Conservation (phyloP, 352 stramenopile species). For the Peronospora destructor region DNA sequence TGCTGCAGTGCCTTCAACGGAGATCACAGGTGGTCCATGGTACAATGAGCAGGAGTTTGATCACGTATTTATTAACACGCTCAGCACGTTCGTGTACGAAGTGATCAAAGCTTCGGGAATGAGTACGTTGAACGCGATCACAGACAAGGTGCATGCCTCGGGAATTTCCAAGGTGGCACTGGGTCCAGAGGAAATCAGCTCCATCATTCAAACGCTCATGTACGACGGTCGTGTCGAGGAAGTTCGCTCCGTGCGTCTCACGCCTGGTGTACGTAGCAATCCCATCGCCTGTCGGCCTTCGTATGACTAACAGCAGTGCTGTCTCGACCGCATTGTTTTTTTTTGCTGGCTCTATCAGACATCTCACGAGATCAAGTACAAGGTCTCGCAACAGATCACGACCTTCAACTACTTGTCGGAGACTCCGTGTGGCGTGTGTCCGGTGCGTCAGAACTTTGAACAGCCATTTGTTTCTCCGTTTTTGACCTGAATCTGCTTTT, state of each 20-base stretch:
- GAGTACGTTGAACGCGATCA: constrained; percentile 84
- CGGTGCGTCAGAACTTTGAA: constrained; percentile 35
- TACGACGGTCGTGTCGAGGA: constrained; percentile 89
- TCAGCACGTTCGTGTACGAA: constrained; percentile 92
- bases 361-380: constrained; percentile 82
- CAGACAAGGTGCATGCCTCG: constrained; percentile 85
- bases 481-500: constrained; percentile 1
- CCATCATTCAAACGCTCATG: constrained; percentile 90
- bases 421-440: constrained; percentile 85
- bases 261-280: constrained; percentile 48
- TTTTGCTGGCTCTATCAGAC: constrained; percentile 22
- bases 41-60: constrained; percentile 99
- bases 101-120: constrained; percentile 84
- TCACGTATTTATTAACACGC: constrained; percentile 97
- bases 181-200: constrained; percentile 84
- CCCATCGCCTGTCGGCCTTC: constrained; percentile 1
- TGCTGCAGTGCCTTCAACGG: constrained; percentile 89
- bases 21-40: constrained; percentile 98
- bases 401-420: constrained; percentile 87
- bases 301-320: not conserved
- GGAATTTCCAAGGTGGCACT: constrained; percentile 89
- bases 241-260: constrained; percentile 76
- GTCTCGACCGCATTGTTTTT: constrained; percentile 4
- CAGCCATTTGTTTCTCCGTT: not conserved
- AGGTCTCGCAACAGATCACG: constrained; percentile 80